Evolutionary conservation across 2,329 filamentous ascomycete species (phyloP), one percentile per base, ranked within the genome.

Genomic region (Diaporthe vaccinii): DNA sequence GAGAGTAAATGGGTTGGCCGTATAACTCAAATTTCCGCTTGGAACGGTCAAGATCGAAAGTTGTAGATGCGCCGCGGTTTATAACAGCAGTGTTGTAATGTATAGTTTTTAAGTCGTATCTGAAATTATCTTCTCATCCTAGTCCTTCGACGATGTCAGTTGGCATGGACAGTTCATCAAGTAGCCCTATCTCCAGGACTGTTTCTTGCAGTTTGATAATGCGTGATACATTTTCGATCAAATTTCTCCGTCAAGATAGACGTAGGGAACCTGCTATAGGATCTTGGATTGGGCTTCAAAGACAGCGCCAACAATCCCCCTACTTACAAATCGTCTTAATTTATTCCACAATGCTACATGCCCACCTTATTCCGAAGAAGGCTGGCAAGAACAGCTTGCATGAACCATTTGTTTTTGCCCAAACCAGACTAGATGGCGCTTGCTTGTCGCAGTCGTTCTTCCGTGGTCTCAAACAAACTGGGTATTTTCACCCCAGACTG

Each of bases 401-500:
- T 17, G 15, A 8, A 39, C 1, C 1, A 14, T 41, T 39, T 17
- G 6, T 15, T n/a, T 20, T 2, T 1, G 7, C 3, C 7, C 20
- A 1, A 41, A 14, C 5, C 8, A 20, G 44, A n/a, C 10, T 34
- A 17, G 3, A 12, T 51, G 17, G 2, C 10, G 5, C 14, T 39
- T 22, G 0, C 9, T 8, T 53, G 20, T 20, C 22, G 34, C 7
- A 76, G 72, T 25, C 75, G 72, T 28, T 68, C 41, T 31, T 68
- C n/a, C 0, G 75, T 76, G 20, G 75, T 69, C 68, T 76, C 75
- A n/a, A 70, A 76, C 1, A 51, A 7, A 14, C 59, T 25, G 17
- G 75, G 75, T n/a, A 76, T 53, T 20, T 58, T 36, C 8, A 74
- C 75, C 6, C 72, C 75, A 20, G 72, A 72, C 17, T 76, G 58